Conservation (phyloP, 352 stramenopile species). For the Phytophthora hybrid region DNA sequence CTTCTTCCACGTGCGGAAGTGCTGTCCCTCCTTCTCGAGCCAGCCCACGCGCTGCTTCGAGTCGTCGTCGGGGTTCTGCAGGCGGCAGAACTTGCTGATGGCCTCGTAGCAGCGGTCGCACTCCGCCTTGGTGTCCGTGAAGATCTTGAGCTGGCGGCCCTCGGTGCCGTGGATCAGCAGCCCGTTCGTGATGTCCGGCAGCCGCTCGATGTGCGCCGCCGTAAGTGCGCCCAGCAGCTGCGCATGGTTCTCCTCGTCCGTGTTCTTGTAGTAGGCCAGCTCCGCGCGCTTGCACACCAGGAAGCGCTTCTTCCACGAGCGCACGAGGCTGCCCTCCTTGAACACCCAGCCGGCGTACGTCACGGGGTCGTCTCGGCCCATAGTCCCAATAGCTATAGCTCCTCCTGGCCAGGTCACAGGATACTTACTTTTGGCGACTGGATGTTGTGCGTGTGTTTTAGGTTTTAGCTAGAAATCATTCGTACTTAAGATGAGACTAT, state of each 20-base stretch:
- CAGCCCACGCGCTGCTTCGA: slow-evolving; percentile 54
- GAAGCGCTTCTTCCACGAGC: slow-evolving; percentile 89
- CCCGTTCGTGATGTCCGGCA: slow-evolving; percentile 77
- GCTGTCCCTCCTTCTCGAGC: slow-evolving; percentile 78
- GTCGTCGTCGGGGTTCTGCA: slow-evolving; percentile 41
- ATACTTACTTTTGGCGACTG: too few species aligned
- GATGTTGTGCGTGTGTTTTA: slow-evolving; percentile 8
- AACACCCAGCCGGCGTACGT: slow-evolving; percentile 83
- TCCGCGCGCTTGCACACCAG: slow-evolving; percentile 79
- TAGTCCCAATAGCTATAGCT: background rate
- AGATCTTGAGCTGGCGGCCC: slow-evolving; percentile 82
- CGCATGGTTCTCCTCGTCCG: slow-evolving; percentile 65
- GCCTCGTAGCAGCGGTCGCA: slow-evolving; percentile 77
- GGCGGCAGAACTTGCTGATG: slow-evolving; percentile 58
- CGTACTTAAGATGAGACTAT: slow-evolving; percentile 19
- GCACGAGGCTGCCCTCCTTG: slow-evolving; percentile 82
- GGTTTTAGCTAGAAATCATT: slow-evolving; percentile 34
- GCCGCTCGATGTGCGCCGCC: slow-evolving; percentile 68
- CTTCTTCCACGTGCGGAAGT: slow-evolving; percentile 78
- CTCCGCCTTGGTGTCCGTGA: slow-evolving; percentile 78
- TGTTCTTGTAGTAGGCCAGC: slow-evolving; percentile 87
- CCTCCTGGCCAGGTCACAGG: too few species aligned
- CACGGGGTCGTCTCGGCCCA: slow-evolving; percentile 53
- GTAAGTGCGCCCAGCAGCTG: slow-evolving; percentile 79
- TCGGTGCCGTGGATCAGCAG: slow-evolving; percentile 71